These are phyloP conservation scores for Pestalotiopsis sp. DNA, from an alignment of 2,329 filamentous ascomycete species.

Conservation along the genomic window DNA sequence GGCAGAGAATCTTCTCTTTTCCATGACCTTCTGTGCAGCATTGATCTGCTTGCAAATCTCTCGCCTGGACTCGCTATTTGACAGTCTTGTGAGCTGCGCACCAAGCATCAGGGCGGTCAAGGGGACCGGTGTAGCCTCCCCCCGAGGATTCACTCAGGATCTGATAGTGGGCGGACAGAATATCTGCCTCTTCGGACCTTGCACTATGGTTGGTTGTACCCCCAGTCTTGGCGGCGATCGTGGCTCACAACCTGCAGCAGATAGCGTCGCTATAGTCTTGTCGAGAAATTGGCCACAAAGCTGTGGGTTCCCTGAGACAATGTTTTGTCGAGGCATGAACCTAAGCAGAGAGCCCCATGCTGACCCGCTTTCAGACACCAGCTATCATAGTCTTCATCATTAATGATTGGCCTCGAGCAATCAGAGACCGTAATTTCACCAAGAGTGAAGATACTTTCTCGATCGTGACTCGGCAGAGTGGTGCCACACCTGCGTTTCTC, in stretches of 20 bases:
- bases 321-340: neutral
- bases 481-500: neutral
- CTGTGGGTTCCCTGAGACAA: neutral
- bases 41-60: neutral
- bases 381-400: neutral
- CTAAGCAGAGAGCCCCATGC: neutral
- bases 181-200: neutral
- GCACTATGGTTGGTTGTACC: neutral
- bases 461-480: neutral
- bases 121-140: neutral
- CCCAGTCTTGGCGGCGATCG: neutral
- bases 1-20: neutral
- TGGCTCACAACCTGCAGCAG: neutral
- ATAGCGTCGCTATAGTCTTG: neutral
- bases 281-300: neutral
- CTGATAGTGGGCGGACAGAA: neutral
- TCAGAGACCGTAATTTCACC: neutral
- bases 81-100: neutral
- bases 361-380: neutral
- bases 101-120: neutral
- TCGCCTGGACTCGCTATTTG: neutral
- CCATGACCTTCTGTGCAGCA: neutral
- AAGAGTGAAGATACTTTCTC: neutral
- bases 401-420: neutral
- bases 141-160: neutral